These are phyloP conservation scores for Pneumocystis oryctolagi DNA, from an alignment of 1,139 yeast genomes.

Conservation along the genomic window DNA sequence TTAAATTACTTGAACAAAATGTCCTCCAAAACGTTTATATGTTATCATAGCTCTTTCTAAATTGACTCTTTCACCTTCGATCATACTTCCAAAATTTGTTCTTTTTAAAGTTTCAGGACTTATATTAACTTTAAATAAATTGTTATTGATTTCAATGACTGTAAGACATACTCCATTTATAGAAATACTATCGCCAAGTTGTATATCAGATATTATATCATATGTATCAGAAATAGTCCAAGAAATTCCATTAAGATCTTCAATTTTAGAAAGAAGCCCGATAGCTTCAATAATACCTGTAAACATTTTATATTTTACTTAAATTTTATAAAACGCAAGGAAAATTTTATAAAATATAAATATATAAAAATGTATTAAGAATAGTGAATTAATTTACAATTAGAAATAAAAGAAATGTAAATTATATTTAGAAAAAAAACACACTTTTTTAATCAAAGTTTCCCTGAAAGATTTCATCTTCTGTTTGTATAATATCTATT, in stretches of 20 bases:
- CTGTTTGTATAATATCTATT: not conserved
- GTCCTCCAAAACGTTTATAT: constrained; percentile 87
- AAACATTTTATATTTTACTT: constrained; percentile 40
- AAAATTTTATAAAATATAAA: not conserved
- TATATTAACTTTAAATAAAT: constrained; percentile 70
- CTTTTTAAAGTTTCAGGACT: constrained; percentile 85
- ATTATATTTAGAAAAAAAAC: not conserved
- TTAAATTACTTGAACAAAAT: constrained; percentile 50
- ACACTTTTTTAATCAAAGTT: not conserved
- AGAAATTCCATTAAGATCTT: constrained; percentile 62
- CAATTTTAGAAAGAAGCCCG: constrained; percentile 40
- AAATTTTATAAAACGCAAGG: not conserved
- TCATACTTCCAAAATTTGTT: constrained; percentile 54
- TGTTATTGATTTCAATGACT: constrained; percentile 58
- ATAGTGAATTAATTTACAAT: not conserved
- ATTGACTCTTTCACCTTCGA: constrained; percentile 51
- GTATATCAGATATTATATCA: constrained; percentile 58
- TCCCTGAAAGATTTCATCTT: not conserved
- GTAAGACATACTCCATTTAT: constrained; percentile 77
- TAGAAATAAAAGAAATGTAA: not conserved
- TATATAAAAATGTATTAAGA: not conserved
- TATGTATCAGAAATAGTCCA: constrained; percentile 50
- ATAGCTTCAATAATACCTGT: constrained; percentile 85
- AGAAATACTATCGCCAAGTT: constrained; percentile 83
- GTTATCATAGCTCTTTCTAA: constrained; percentile 79